These are phyloP conservation scores for Alectoria sarmentosa DNA, from an alignment of 495 filamentous ascomycete species.

Conservation along the genomic window DNA sequence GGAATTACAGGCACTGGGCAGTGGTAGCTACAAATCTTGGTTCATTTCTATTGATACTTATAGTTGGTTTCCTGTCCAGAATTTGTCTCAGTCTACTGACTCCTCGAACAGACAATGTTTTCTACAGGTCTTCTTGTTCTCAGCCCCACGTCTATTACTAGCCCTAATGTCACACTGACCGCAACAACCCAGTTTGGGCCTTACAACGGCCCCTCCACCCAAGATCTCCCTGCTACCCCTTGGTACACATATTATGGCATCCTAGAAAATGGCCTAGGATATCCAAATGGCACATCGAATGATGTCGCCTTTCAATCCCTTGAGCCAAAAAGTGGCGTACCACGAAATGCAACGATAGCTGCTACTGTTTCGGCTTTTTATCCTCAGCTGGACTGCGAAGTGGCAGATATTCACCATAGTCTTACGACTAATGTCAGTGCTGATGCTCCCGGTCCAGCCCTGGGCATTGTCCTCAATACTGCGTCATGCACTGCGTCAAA, in stretches of 20 bases:
- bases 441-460: background rate
- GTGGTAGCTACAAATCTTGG: background rate
- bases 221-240: background rate
- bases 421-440: background rate
- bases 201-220: background rate
- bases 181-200: background rate
- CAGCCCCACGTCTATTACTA: background rate
- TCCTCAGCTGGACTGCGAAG: constrained; percentile 1
- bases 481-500: background rate
- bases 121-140: background rate
- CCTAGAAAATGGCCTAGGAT: background rate
- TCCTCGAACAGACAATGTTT: background rate
- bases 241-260: constrained; percentile 1
- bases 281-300: background rate
- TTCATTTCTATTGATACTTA: background rate
- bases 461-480: background rate
- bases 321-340: background rate
- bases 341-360: background rate
- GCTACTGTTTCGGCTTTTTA: background rate
- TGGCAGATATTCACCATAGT: background rate
- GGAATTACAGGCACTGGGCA: constrained; percentile 1
- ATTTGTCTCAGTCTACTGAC: background rate
- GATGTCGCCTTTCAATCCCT: background rate
- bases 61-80: background rate
- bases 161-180: background rate